Evolutionary conservation across 1,139 yeast genomes (phyloP).

Genomic region (Arxiozyma bovina): DNA sequence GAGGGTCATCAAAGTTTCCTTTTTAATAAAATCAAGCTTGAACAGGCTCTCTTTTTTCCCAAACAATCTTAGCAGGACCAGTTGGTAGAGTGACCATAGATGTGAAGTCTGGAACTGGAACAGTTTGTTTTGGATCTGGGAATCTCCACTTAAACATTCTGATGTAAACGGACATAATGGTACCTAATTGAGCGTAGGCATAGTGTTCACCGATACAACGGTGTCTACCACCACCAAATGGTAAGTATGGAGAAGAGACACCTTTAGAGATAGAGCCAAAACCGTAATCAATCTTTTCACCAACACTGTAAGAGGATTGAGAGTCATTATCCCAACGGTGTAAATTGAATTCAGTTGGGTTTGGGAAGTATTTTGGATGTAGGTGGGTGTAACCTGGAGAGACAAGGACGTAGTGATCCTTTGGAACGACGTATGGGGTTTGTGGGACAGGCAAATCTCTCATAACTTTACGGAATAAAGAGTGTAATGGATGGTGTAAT

Average conservation of each 20-base stretch:
- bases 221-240: slow-evolving; percentile 99
- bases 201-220: slow-evolving; percentile 99
- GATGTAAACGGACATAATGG: slow-evolving; percentile 66
- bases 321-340: slow-evolving; percentile 72
- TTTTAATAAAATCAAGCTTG: background rate
- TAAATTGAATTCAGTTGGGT: slow-evolving; percentile 64
- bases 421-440: slow-evolving; percentile 74
- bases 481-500: slow-evolving; percentile 92
- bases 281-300: slow-evolving; percentile 76
- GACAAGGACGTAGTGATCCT: slow-evolving; percentile 81
- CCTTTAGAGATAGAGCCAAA: slow-evolving; percentile 95
- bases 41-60: slow-evolving; percentile 51
- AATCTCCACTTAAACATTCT: slow-evolving; percentile 72
- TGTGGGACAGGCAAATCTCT: slow-evolving; percentile 72
- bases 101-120: slow-evolving; percentile 77
- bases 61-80: slow-evolving; percentile 67
- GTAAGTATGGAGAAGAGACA: slow-evolving; percentile 89
- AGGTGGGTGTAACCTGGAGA: slow-evolving; percentile 89
- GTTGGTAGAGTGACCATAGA: slow-evolving; percentile 91
- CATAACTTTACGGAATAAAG: slow-evolving; percentile 85
- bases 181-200: slow-evolving; percentile 90
- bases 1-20: background rate
- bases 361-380: slow-evolving; percentile 68
- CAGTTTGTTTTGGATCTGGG: slow-evolving; percentile 41
- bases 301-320: slow-evolving; percentile 34